phyloP scores from a whole-genome alignment of 495 filamentous ascomycete genomes.

The Penicillium dipodomyicola region DNA sequence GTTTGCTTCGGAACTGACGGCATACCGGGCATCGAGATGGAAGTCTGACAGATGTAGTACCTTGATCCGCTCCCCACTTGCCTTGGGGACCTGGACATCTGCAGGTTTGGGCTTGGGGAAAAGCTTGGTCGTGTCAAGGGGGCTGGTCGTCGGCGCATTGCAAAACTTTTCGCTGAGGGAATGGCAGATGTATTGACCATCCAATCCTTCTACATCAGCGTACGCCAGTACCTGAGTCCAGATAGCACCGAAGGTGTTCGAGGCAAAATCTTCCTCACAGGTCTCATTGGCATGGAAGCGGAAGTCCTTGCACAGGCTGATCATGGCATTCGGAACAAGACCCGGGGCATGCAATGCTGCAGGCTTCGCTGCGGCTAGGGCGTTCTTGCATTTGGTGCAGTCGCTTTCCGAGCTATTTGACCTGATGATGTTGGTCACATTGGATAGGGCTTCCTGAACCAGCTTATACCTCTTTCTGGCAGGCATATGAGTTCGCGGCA shows the following conservation, averaged over 20 bases:
- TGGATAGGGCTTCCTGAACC: conserved; percentile 35
- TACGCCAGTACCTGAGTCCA: conserved; percentile 58
- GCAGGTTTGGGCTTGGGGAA: conserved; percentile 59
- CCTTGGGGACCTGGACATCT: conserved; percentile 37
- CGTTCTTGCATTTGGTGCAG: conserved; percentile 54
- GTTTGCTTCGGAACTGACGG: conserved; percentile 54
- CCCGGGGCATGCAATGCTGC: conserved; percentile 48
- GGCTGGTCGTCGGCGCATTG: conserved; percentile 39
- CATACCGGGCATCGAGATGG: conserved; percentile 58
- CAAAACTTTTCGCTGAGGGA: conserved; percentile 49
- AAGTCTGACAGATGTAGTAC: conserved; percentile 61
- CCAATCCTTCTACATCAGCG: conserved; percentile 53
- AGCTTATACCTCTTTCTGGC: conserved; percentile 39
- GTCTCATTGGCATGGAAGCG: conserved; percentile 40
- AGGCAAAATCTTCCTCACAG: conserved; percentile 47
- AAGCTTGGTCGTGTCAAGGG: conserved; percentile 40
- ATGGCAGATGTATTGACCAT: conserved; percentile 60
- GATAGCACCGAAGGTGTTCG: conserved; percentile 49
- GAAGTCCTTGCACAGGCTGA: conserved; percentile 48
- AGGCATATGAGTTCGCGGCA: conserved; percentile 41
- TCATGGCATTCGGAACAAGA: conserved; percentile 49
- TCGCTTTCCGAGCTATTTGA: conserved; percentile 34
- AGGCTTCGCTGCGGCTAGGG: conserved; percentile 49
- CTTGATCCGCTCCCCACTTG: conserved; percentile 54
- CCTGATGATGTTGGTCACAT: conserved; percentile 48